phyloP scores from a whole-genome alignment of 441 rosid species.

The Bruguiera hainesii region DNA sequence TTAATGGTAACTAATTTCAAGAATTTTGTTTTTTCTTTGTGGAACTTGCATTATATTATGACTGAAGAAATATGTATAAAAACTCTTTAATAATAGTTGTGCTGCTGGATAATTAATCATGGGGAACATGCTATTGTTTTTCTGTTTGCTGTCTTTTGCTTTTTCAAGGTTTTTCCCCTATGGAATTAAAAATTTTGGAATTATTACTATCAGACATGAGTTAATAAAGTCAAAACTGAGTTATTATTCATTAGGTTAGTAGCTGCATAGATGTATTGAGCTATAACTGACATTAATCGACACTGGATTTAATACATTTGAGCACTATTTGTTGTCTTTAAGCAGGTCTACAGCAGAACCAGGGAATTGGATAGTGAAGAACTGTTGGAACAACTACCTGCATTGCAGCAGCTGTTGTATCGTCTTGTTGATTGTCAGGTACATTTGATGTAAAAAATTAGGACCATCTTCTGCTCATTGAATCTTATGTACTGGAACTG shows the following conservation, averaged over 20 bases:
- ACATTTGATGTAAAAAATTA: conserved; percentile 21
- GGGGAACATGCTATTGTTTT: not conserved
- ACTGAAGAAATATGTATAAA: not conserved
- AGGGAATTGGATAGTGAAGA: conserved; percentile 84
- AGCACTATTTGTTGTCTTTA: conserved; percentile 17
- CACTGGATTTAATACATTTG: not conserved
- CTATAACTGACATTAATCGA: conserved; percentile 1
- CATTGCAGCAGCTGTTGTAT: conserved; percentile 78
- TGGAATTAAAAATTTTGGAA: not conserved
- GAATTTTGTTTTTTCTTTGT: not conserved
- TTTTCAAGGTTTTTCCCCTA: not conserved
- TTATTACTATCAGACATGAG: not conserved
- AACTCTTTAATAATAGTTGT: too few species aligned
- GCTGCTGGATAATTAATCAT: not conserved
- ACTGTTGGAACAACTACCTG: conserved; percentile 84
- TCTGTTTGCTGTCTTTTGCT: not conserved
- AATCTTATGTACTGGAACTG: conserved; percentile 3
- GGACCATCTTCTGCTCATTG: conserved; percentile 1
- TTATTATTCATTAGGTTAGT: conserved; percentile 5
- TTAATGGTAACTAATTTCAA: not conserved
- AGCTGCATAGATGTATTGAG: not conserved
- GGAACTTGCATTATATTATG: not conserved
- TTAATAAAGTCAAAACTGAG: conserved; percentile 2
- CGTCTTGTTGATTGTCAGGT: conserved; percentile 98
- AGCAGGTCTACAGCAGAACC: conserved; percentile 84